A percentile compares a stretch with the other conserved stretches of the same genome.
These are phyloP conservation scores for Fusarium tricinctum DNA, from an alignment of 2,329 filamentous ascomycete genomes.

Conservation along the genomic window DNA sequence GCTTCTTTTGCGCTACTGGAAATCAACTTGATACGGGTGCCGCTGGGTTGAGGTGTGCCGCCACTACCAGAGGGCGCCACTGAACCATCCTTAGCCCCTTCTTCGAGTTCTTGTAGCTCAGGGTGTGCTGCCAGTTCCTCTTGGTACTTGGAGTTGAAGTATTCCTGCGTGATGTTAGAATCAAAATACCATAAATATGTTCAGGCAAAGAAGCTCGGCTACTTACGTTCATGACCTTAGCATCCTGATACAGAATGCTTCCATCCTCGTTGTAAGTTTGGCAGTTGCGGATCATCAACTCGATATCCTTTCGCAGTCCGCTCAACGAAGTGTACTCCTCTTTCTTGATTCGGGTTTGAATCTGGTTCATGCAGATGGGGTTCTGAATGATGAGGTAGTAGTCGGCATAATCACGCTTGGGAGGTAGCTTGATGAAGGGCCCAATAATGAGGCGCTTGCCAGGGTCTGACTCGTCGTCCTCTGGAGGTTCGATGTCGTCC, in stretches of 20 bases:
- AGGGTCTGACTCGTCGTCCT: slow-evolving; percentile 70
- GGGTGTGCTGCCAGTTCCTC: slow-evolving; percentile 67
- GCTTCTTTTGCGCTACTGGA: slow-evolving; percentile 57
- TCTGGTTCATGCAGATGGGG: slow-evolving; percentile 96
- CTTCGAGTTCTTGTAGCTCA: slow-evolving; percentile 69
- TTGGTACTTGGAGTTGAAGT: slow-evolving; percentile 67
- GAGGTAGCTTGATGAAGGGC: slow-evolving; percentile 91
- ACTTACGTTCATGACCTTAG: slow-evolving; percentile 88
- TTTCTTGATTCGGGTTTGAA: slow-evolving; percentile 94
- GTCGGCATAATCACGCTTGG: slow-evolving; percentile 90
- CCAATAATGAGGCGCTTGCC: slow-evolving; percentile 87
- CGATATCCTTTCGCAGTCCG: slow-evolving; percentile 86
- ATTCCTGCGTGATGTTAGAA: slow-evolving; percentile 64
- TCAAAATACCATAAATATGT: background rate
- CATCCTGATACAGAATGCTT: slow-evolving; percentile 91
- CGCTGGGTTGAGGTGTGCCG: slow-evolving; percentile 74
- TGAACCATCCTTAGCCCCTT: slow-evolving; percentile 57
- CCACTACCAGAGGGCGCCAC: slow-evolving; percentile 68
- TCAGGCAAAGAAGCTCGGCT: background rate
- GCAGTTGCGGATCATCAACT: slow-evolving; percentile 89
- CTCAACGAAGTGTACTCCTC: slow-evolving; percentile 88
- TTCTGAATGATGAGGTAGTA: slow-evolving; percentile 95
- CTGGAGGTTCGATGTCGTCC: slow-evolving; percentile 73
- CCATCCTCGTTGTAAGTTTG: slow-evolving; percentile 97
- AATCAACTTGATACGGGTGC: slow-evolving; percentile 79